Conservation (phyloP, 768 basidiomycete genomes). For the Russula ochroleuca region DNA sequence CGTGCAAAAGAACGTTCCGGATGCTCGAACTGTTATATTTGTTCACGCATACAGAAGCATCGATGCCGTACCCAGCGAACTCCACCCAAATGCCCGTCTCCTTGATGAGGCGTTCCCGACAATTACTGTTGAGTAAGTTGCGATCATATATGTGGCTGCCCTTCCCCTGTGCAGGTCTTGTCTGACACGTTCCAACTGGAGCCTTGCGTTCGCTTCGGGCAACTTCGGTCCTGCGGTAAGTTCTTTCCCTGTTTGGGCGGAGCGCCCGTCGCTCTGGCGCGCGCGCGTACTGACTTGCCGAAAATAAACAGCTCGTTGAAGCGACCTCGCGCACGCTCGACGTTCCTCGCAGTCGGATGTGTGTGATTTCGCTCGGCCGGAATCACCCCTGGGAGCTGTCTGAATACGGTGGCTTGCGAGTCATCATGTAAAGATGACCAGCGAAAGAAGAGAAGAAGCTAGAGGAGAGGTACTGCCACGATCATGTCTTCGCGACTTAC, state of each 20-base stretch:
- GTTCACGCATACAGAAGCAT: constrained; percentile 25
- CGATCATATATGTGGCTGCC: not conserved
- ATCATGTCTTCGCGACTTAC: not conserved
- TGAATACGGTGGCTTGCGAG: constrained; percentile 23
- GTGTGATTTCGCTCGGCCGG: constrained; percentile 19
- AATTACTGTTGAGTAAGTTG: constrained; percentile 25
- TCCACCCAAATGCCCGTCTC: constrained; percentile 27
- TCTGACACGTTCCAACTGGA: constrained; percentile 4
- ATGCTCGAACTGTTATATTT: constrained; percentile 25
- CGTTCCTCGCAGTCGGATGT: constrained; percentile 26
- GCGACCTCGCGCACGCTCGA: constrained; percentile 20
- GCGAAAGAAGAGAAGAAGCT: too few relatives aligned
- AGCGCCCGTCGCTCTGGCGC: not conserved
- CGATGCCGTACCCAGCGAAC: constrained; percentile 25
- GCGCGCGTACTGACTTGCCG: not conserved
- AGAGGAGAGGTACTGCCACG: not conserved
- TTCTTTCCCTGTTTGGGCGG: not conserved
- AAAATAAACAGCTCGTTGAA: constrained; percentile 21
- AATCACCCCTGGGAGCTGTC: constrained; percentile 25
- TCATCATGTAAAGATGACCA: constrained; percentile 13
- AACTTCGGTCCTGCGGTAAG: constrained; percentile 22
- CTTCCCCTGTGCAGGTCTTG: not conserved
- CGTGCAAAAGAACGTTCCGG: constrained; percentile 24
- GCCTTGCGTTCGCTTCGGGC: constrained; percentile 23
- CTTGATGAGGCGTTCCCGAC: constrained; percentile 28